phyloP scores from a whole-genome alignment of 371 early-diverging fungal species.

The Conidiobolus incongruus region DNA sequence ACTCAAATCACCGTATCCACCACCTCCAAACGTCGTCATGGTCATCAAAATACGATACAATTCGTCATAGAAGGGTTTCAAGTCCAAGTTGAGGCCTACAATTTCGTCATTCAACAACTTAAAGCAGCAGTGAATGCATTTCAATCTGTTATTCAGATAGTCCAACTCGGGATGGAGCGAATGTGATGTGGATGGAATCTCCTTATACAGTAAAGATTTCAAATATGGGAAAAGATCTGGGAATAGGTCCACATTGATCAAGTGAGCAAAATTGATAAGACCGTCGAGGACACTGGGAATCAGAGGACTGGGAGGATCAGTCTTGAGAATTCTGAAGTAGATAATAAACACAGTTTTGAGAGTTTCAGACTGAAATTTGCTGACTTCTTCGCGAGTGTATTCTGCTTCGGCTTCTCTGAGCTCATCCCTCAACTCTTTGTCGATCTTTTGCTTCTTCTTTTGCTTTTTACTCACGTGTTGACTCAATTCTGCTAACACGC shows the following conservation, averaged over 20 bases:
- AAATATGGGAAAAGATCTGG: constrained; percentile 63
- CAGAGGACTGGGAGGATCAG: constrained; percentile 43
- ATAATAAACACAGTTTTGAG: constrained; percentile 75
- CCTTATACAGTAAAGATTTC: constrained; percentile 37
- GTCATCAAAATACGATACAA: constrained; percentile 57
- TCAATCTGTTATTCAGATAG: too few relatives aligned
- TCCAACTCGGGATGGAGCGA: too few relatives aligned
- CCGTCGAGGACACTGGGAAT: constrained; percentile 77
- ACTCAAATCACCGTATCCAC: constrained; percentile 7
- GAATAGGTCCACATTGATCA: constrained; percentile 87
- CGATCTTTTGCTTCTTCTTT: constrained; percentile 41
- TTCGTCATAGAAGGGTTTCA: constrained; percentile 59
- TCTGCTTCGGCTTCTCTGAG: constrained; percentile 67
- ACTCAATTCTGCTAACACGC: constrained; percentile 16
- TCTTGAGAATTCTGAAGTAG: constrained; percentile 83
- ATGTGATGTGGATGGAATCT: constrained; percentile 7
- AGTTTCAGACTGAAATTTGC: constrained; percentile 65
- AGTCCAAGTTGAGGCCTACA: constrained; percentile 66
- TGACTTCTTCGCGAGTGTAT: constrained; percentile 43
- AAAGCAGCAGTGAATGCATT: constrained; percentile 73
- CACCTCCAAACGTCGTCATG: constrained; percentile 13
- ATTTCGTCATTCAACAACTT: constrained; percentile 68
- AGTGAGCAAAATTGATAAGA: constrained; percentile 67
- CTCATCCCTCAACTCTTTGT: constrained; percentile 49
- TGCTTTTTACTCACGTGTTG: constrained; percentile 48